phyloP scores from a whole-genome alignment of 1,139 yeast species.

The Geotrichum restrictum region DNA sequence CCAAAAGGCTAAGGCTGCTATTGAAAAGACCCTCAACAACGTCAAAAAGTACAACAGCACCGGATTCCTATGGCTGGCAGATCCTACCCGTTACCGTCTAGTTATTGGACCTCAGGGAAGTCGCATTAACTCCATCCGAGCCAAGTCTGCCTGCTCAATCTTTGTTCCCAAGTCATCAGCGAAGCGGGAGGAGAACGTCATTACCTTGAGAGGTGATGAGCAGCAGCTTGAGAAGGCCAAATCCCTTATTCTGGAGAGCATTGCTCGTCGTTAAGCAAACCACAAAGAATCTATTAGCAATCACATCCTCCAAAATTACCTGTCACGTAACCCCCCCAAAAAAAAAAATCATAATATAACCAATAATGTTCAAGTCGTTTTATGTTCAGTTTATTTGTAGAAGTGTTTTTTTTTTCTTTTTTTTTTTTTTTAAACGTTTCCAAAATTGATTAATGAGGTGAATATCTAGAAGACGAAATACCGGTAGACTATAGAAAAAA shows the following conservation, averaged over 20 bases:
- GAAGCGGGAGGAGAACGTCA: slow-evolving; percentile 38
- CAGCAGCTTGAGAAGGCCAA: slow-evolving; percentile 49
- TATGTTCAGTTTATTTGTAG: not conserved
- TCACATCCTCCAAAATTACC: not conserved
- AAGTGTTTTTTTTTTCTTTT: no score
- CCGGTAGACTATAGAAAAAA: no score
- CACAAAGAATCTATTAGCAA: not conserved
- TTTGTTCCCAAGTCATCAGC: slow-evolving; percentile 61
- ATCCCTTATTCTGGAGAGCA: slow-evolving; percentile 35
- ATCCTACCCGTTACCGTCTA: slow-evolving; percentile 49
- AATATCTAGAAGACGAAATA: no score
- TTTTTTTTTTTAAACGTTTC: no score
- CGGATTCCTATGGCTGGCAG: slow-evolving; percentile 51
- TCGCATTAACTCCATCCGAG: slow-evolving; percentile 60
- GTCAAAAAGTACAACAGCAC: slow-evolving; percentile 40
- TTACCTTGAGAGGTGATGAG: slow-evolving; percentile 37
- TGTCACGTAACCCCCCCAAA: not conserved
- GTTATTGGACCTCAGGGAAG: slow-evolving; percentile 78
- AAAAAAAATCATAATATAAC: not conserved
- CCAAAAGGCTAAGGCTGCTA: slow-evolving; percentile 34
- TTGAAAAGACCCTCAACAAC: slow-evolving; percentile 38
- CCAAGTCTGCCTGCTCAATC: slow-evolving; percentile 54
- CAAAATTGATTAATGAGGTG: no score
- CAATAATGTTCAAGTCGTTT: not conserved
- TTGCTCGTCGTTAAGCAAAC: slow-evolving; percentile 13